These are phyloP conservation scores for Polytrichum commune DNA, from an alignment of 225 moss, liverwort and hornwort species.

Conservation along the genomic window DNA sequence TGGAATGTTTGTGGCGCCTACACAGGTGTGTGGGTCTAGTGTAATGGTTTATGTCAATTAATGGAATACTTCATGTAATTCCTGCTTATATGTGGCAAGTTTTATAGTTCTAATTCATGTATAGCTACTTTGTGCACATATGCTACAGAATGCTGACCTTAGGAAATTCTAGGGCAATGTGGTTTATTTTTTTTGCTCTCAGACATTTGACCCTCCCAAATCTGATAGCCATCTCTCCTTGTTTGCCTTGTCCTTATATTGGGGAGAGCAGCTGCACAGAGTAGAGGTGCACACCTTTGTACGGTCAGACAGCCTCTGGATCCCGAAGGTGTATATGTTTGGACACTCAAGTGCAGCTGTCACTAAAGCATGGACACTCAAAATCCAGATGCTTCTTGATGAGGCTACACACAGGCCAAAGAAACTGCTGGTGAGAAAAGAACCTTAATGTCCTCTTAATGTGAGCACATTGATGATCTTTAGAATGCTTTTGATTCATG, in stretches of 20 bases:
- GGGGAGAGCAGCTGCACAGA: slow-evolving; percentile 52
- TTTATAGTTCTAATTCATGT: slow-evolving; percentile 2
- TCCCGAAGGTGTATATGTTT: slow-evolving; percentile 26
- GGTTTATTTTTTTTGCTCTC: no score
- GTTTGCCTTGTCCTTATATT: slow-evolving; percentile 25
- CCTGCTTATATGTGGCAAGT: slow-evolving; percentile 4
- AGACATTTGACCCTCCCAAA: neutral
- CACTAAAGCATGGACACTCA: slow-evolving; percentile 44
- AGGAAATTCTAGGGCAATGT: no score
- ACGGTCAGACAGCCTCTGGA: slow-evolving; percentile 34
- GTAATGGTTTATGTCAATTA: neutral
- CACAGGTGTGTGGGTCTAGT: slow-evolving; percentile 26
- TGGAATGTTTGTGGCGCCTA: slow-evolving; percentile 13
- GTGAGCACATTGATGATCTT: no score
- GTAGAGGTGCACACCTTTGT: slow-evolving; percentile 45
- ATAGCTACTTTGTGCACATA: neutral
- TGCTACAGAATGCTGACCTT: no score
- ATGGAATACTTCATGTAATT: neutral
- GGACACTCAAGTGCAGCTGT: slow-evolving; percentile 27
- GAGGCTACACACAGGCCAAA: slow-evolving; percentile 63
- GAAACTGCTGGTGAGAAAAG: slow-evolving; percentile 60
- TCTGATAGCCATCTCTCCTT: slow-evolving; percentile 21
- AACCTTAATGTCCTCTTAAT: neutral
- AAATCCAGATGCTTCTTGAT: slow-evolving; percentile 46
- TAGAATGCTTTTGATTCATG: no score